Percentiles rank a stretch among this genome's conserved stretches.
Conservation (phyloP, 441 rosid species). For the Omphalea diandra region DNA sequence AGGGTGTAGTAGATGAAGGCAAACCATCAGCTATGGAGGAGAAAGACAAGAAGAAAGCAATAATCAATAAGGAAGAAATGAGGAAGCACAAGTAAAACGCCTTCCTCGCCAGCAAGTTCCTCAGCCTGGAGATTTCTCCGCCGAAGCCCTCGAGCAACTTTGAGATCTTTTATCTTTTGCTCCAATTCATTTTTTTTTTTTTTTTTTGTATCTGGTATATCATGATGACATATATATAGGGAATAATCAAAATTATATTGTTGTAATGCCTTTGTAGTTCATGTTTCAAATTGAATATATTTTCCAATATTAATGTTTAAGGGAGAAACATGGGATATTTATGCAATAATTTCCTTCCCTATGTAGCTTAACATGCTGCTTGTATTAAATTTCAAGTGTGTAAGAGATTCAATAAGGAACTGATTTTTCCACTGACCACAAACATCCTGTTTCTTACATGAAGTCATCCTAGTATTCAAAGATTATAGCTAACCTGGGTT, state of each 20-base stretch:
- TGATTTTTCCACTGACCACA: background rate
- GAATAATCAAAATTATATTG: too few species aligned
- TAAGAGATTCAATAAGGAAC: too few species aligned
- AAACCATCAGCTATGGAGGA: background rate
- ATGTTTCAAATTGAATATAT: background rate
- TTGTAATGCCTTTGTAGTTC: background rate
- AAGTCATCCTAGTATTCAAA: background rate
- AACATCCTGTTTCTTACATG: background rate
- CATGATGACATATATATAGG: too few species aligned
- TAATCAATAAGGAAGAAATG: background rate
- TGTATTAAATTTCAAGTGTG: too few species aligned
- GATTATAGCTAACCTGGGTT: background rate
- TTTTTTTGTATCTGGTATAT: background rate
- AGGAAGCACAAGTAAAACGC: slow-evolving; percentile 14
- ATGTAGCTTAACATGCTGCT: too few species aligned
- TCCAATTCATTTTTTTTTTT: too few species aligned
- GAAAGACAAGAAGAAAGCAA: background rate
- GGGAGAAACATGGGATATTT: too few species aligned
- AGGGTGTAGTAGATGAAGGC: slow-evolving; percentile 3
- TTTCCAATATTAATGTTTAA: too few species aligned
- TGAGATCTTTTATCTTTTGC: background rate
- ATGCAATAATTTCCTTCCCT: too few species aligned
- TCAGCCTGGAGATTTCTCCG: slow-evolving; percentile 33
- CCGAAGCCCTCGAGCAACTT: slow-evolving; percentile 25
- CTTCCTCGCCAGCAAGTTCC: slow-evolving; percentile 34